phyloP scores from a whole-genome alignment of 2,329 filamentous ascomycete genomes.

The Alternaria metachromatica region DNA sequence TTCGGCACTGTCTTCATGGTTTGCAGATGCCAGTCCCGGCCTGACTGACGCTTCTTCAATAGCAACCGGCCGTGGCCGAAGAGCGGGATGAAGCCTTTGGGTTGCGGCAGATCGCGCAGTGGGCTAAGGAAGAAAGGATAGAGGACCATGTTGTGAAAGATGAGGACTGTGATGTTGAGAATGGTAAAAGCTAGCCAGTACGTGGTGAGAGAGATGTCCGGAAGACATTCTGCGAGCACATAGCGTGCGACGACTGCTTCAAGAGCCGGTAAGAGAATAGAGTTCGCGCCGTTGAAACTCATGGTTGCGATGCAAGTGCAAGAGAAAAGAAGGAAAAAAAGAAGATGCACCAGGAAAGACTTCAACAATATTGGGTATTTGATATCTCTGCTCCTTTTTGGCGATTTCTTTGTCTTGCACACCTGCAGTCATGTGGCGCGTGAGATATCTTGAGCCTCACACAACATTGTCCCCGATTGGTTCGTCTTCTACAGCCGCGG shows the following conservation, averaged over 20 bases:
- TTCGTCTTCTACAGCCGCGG: not conserved
- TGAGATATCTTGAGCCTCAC: not conserved
- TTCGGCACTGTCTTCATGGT: slow-evolving; percentile 50
- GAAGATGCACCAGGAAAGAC: not conserved
- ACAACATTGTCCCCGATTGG: not conserved
- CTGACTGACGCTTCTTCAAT: slow-evolving; percentile 39
- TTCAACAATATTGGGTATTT: not conserved
- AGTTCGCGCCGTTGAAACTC: slow-evolving; percentile 21
- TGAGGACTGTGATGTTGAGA: slow-evolving; percentile 24
- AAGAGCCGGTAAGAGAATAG: slow-evolving; percentile 22
- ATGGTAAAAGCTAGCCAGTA: slow-evolving; percentile 25
- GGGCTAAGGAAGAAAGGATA: slow-evolving; percentile 51
- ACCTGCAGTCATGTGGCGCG: not conserved
- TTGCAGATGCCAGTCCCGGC: slow-evolving; percentile 40
- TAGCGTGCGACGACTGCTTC: slow-evolving; percentile 29
- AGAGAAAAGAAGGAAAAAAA: slow-evolving; percentile 27
- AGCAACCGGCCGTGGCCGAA: slow-evolving; percentile 48
- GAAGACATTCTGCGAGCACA: slow-evolving; percentile 27
- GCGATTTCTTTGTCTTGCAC: not conserved
- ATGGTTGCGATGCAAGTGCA: slow-evolving; percentile 8
- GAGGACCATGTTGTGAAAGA: slow-evolving; percentile 31
- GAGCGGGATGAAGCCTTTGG: slow-evolving; percentile 37
- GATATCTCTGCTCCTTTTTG: not conserved
- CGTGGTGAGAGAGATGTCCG: slow-evolving; percentile 15
- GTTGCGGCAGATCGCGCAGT: slow-evolving; percentile 48